These are phyloP conservation scores for Sporothrix sp. DNA, from an alignment of 2,329 filamentous ascomycete genomes.

Conservation along the genomic window DNA sequence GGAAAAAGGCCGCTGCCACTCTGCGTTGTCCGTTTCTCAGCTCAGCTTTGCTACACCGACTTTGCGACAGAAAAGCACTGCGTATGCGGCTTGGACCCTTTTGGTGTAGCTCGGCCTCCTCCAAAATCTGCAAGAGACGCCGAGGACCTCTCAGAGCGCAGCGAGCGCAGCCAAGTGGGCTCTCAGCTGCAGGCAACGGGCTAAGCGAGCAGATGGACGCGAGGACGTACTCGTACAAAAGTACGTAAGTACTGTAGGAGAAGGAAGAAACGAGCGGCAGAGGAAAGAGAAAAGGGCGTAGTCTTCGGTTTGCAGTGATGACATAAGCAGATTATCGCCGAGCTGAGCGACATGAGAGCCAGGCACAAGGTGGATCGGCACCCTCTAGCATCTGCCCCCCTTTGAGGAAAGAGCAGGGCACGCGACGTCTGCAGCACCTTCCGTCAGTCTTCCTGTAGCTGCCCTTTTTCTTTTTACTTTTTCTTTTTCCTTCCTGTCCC, in stretches of 20 bases:
- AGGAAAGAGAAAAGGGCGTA: too few species aligned
- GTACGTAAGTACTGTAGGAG: too few species aligned
- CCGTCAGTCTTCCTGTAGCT: not conserved
- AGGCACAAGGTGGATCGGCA: not conserved
- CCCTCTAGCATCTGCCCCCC: not conserved
- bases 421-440: not conserved
- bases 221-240: too few species aligned
- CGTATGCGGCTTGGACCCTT: not conserved
- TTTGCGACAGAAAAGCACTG: not conserved
- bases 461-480: not conserved
- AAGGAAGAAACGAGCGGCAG: too few species aligned
- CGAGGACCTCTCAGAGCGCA: not conserved
- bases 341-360: too few species aligned
- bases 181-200: too few species aligned
- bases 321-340: too few species aligned
- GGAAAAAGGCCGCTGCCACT: too few species aligned
- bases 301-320: too few species aligned
- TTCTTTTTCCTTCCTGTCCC: not conserved
- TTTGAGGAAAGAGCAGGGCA: slow-evolving; percentile 5
- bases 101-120: not conserved
- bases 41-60: too few species aligned
- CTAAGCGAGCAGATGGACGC: too few species aligned
- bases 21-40: too few species aligned
- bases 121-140: not conserved
- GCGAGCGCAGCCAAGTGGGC: not conserved